A percentile compares a stretch with the other conserved stretches of the same genome.
Conservation (phyloP, 306 rosid genomes). For the Rosa lucieae region DNA sequence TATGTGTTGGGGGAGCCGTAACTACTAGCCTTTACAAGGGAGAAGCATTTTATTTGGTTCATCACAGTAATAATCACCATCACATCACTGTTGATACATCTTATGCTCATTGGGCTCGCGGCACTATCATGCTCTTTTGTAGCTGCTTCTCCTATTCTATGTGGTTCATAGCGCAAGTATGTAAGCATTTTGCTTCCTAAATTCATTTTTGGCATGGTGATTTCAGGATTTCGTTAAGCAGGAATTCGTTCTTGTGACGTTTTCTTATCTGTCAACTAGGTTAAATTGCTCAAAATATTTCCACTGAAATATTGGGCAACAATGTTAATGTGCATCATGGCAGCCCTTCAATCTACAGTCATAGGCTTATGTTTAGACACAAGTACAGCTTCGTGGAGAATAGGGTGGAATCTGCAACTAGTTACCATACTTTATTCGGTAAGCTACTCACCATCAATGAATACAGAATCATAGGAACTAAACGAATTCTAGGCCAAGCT, state of each 20-base stretch:
- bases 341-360: slow-evolving; percentile 45
- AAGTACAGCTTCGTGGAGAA: slow-evolving; percentile 42
- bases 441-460: neutral
- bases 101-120: slow-evolving; percentile 44
- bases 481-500: neutral
- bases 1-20: slow-evolving; percentile 61
- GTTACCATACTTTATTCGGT: slow-evolving; percentile 69
- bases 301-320: slow-evolving; percentile 57
- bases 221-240: neutral
- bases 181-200: neutral
- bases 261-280: slow-evolving; percentile 30
- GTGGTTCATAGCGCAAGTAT: slow-evolving; percentile 65
- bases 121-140: slow-evolving; percentile 46
- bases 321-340: slow-evolving; percentile 52
- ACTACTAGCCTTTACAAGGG: slow-evolving; percentile 45
- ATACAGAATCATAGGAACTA: neutral
- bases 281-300: slow-evolving; percentile 38
- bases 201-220: neutral
- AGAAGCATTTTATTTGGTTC: slow-evolving; percentile 39
- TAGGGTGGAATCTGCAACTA: slow-evolving; percentile 58
- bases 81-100: neutral
- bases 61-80: slow-evolving; percentile 21
- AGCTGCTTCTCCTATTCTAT: slow-evolving; percentile 49
- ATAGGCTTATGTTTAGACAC: slow-evolving; percentile 49
- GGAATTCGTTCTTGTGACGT: neutral